A percentile compares a stretch with the other conserved stretches of the same genome.
phyloP scores from a whole-genome alignment of 1,139 yeast genomes.

The Entelexis paramagnoliae region DNA sequence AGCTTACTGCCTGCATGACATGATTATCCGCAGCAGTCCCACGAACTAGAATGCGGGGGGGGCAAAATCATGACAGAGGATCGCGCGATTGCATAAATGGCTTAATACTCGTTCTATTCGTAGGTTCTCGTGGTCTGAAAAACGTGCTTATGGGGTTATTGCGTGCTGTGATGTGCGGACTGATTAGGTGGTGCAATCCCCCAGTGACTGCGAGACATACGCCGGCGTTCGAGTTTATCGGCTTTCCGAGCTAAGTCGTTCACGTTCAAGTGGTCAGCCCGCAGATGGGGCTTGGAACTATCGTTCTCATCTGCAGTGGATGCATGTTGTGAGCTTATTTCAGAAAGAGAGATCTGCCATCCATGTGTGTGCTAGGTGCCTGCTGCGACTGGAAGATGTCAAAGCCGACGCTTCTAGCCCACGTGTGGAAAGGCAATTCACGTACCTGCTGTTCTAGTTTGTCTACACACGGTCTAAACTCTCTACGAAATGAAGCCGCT shows the following conservation, averaged over 20 bases:
- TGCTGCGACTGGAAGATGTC: no score
- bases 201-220: background rate
- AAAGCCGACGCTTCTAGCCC: no score
- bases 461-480: no score
- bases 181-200: background rate
- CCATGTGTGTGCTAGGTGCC: no score
- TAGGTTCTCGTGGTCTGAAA: no score
- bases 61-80: background rate
- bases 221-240: background rate
- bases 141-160: no score
- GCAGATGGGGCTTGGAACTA: background rate
- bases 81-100: no score
- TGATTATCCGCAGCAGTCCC: background rate
- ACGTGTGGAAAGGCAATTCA: no score
- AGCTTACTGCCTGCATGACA: background rate
- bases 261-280: background rate
- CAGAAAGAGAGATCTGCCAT: background rate
- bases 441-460: background rate
- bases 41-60: background rate
- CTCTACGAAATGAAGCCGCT: no score
- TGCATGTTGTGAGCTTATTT: background rate
- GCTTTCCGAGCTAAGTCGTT: background rate
- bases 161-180: background rate
- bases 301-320: background rate
- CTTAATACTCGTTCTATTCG: no score